Evolutionary conservation across 2,329 filamentous ascomycete genomes (phyloP).

Genomic region (Hypomyces perniciosus): DNA sequence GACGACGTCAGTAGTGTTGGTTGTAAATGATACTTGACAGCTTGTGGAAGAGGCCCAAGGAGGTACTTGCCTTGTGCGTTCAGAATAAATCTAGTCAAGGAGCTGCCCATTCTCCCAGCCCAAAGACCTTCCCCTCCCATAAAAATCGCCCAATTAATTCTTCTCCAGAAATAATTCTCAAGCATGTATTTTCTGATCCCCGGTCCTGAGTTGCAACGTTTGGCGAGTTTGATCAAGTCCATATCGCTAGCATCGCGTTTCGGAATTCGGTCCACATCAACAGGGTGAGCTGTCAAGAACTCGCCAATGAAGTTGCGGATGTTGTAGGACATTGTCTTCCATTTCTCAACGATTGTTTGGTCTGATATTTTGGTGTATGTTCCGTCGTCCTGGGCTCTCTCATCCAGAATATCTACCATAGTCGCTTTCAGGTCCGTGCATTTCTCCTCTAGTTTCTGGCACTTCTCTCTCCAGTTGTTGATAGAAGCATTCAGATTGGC

Average conservation of each 20-base stretch:
- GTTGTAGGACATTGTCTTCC: neutral
- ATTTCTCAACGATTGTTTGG: neutral
- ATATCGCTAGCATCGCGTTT: no score
- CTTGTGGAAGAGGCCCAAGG: neutral
- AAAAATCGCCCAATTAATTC: neutral
- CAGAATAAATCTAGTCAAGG: neutral
- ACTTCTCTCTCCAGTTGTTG: neutral
- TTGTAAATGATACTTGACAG: neutral
- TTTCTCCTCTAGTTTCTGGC: neutral
- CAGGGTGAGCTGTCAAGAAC: neutral
- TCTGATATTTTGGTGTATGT: slow-evolving; percentile 3
- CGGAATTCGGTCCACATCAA: neutral
- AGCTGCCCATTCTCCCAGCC: neutral
- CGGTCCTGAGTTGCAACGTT: neutral
- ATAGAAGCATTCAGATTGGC: no score
- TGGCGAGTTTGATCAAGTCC: neutral
- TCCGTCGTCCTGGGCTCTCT: neutral
- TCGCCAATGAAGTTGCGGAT: neutral
- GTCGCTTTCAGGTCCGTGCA: neutral
- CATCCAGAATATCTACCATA: neutral
- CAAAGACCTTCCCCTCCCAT: neutral
- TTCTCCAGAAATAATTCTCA: neutral
- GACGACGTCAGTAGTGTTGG: neutral
- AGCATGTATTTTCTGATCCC: neutral
- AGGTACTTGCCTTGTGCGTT: neutral